These are phyloP conservation scores for Claviceps sp. DNA, from an alignment of 2,329 filamentous ascomycete genomes.

Conservation along the genomic window DNA sequence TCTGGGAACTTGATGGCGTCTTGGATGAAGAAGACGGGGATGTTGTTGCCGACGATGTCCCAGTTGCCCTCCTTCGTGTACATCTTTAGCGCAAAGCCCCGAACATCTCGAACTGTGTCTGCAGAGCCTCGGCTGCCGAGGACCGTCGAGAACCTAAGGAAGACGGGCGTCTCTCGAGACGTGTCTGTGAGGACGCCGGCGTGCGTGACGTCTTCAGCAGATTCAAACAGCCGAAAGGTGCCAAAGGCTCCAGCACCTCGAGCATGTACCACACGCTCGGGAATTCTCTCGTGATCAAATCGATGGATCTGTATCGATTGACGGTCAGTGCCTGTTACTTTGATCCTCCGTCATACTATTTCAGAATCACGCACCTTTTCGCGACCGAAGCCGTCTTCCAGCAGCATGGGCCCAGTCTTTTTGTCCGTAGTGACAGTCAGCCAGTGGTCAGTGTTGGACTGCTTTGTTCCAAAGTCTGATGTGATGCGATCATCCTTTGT, in stretches of 20 bases:
- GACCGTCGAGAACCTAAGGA: constrained; percentile 60
- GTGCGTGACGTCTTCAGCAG: constrained; percentile 53
- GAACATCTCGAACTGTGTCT: constrained; percentile 72
- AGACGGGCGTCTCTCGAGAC: constrained; percentile 34
- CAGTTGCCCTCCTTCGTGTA: constrained; percentile 47
- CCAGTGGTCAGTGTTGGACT: constrained; percentile 67
- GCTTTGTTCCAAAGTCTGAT: constrained; percentile 64
- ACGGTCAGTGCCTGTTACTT: not conserved
- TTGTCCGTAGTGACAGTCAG: constrained; percentile 50
- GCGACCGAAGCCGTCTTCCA: constrained; percentile 48
- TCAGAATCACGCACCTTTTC: constrained; percentile 46
- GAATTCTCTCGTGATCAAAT: constrained; percentile 49
- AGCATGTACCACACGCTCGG: constrained; percentile 57
- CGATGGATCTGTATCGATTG: constrained; percentile 43
- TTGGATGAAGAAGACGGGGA: constrained; percentile 31
- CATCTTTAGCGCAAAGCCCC: constrained; percentile 55
- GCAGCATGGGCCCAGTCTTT: constrained; percentile 49
- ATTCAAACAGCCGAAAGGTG: constrained; percentile 52
- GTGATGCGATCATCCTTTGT: constrained; percentile 49
- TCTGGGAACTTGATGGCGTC: constrained; percentile 65
- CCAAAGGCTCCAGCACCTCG: constrained; percentile 58
- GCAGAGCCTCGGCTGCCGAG: constrained; percentile 62
- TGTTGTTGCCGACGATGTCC: constrained; percentile 8
- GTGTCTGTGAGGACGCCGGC: constrained; percentile 45
- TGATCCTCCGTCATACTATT: not conserved